Conservation (phyloP, 1,284 basidiomycete species). For the Boletus albobrunnescens region DNA sequence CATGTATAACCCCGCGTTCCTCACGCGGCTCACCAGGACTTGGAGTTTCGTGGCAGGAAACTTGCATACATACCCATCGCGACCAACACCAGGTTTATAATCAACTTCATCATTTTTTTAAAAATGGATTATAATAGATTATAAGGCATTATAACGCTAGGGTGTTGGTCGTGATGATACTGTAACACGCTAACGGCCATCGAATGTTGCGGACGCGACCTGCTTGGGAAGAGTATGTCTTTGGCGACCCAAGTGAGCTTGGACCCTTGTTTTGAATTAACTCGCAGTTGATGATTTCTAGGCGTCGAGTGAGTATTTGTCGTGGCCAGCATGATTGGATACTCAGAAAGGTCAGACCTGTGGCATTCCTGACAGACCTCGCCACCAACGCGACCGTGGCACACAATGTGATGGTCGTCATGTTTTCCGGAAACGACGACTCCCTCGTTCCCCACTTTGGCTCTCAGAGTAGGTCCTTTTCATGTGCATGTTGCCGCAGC, state of each 20-base stretch:
- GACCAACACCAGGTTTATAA: no score
- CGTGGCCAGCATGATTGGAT: not conserved
- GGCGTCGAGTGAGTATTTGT: constrained; percentile 46
- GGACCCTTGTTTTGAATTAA: not conserved
- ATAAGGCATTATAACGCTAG: no score
- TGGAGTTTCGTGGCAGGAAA: no score
- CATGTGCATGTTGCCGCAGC: not conserved
- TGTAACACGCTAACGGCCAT: no score
- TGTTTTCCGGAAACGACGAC: constrained; percentile 33
- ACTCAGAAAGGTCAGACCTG: constrained; percentile 41
- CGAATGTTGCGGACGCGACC: no score
- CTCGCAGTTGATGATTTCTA: constrained; percentile 16
- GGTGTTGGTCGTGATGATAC: no score
- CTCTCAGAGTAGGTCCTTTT: constrained; percentile 49
- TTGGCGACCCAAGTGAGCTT: constrained; percentile 43
- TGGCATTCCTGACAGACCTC: constrained; percentile 59
- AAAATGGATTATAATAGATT: no score
- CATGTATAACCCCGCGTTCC: constrained; percentile 21
- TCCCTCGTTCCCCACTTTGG: constrained; percentile 56
- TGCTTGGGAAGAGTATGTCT: constrained; percentile 20
- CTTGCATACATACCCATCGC: no score
- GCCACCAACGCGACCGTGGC: constrained; percentile 57
- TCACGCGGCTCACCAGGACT: constrained; percentile 8
- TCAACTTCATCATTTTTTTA: no score
- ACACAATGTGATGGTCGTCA: constrained; percentile 46